phyloP scores from a whole-genome alignment of 2,329 filamentous ascomycete genomes.

The Celoporthe dispersa region DNA sequence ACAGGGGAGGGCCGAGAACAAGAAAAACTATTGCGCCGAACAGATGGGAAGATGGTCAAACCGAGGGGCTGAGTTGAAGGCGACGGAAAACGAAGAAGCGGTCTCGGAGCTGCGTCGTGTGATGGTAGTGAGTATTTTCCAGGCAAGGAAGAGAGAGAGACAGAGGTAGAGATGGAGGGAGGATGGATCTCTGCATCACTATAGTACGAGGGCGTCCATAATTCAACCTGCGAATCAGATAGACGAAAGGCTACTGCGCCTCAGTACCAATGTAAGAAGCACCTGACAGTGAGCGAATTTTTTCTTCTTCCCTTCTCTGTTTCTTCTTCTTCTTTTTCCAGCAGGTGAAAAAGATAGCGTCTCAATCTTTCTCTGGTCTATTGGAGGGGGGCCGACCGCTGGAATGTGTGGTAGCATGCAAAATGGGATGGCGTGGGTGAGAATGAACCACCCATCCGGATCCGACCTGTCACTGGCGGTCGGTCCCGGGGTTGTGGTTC shows the following conservation, averaged over 20 bases:
- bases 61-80: background rate
- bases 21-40: background rate
- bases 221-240: background rate
- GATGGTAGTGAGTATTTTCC: background rate
- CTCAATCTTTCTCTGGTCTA: background rate
- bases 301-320: background rate
- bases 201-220: background rate
- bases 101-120: background rate
- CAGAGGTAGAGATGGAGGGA: background rate
- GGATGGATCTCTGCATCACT: background rate
- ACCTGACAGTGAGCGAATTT: background rate
- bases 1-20: background rate
- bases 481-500: slow-evolving; percentile 4
- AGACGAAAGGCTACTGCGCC: background rate
- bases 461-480: slow-evolving; percentile 6
- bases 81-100: background rate
- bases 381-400: background rate
- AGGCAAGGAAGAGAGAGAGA: background rate
- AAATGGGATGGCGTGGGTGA: background rate
- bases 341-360: background rate
- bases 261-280: background rate
- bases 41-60: background rate
- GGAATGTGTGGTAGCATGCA: background rate
- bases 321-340: background rate
- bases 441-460: slow-evolving; percentile 1